Base-by-base conservation (phyloP, 2,329 filamentous ascomycete species). In the Colletotrichum tabaci region DNA sequence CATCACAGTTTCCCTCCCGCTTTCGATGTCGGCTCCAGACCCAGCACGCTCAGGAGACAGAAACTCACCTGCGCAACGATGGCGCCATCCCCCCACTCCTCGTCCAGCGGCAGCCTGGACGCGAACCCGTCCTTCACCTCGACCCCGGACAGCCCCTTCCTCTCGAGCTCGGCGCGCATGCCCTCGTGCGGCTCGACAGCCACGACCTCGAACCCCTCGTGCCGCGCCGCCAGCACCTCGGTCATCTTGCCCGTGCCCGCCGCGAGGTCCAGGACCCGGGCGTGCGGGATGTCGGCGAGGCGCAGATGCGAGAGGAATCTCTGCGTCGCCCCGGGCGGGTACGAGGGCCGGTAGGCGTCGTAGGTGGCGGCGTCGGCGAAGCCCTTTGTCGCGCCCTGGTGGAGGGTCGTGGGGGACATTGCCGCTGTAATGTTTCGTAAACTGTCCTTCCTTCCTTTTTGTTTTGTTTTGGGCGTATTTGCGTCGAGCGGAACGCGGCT, bases 161-260 rank as follows among this genome's bases (percentile, higher is more conserved):
- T 81, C 53, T 80, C 85, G 56, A 94, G 83, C 75, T 89, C 86
- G 56, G 83, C 83, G 49, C 92, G 84, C 92, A 94, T 94, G 7
- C 84, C 86, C 67, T 82, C 82, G 76, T 93, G 88, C 30, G 92
- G 92, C 80, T 93, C 87, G 60, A 94, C 83, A 57, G 91, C 88
- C 56, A 90, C 76, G 73, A 94, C 83, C 52, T 88, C 77, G 80
- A 88, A 93, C 8, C 81, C 77, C 79, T 94, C 92, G 0, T 85
- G 82, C 40, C 91, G 83, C 16, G 79, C 82, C 8, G 89, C 88
- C 44, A 94, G 84, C 21, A 87, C 75, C 78, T 91, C 89, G 0
- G 92, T 93, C 76, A 93, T 91, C 77, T 93, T 93, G 35, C 92
- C 92, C 0, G 91, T 93, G 0, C 92, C 91, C 3, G 91, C 90